phyloP scores from a whole-genome alignment of 2,329 filamentous ascomycete genomes.

The Sordariomycetes sp. region DNA sequence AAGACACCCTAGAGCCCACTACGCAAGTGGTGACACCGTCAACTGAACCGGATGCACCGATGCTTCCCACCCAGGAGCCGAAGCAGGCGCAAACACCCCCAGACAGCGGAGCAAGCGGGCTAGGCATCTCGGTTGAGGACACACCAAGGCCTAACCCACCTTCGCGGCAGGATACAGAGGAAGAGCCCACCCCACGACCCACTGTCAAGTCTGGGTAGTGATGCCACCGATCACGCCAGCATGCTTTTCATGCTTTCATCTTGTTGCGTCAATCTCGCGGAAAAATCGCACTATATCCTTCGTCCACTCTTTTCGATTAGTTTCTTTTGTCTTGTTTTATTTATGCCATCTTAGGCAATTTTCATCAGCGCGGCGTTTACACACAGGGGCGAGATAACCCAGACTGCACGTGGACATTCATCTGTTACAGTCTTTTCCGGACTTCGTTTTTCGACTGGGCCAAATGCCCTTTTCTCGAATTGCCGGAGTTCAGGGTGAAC shows the following conservation, averaged over 20 bases:
- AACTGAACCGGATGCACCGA: slow-evolving; percentile 24
- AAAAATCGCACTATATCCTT: not conserved
- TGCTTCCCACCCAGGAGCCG: slow-evolving; percentile 14
- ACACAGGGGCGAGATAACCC: slow-evolving; percentile 4
- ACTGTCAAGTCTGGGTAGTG: slow-evolving; percentile 10
- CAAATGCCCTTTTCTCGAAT: not conserved
- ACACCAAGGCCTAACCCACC: slow-evolving; percentile 28
- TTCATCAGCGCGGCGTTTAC: slow-evolving; percentile 5
- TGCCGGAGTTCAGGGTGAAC: not conserved
- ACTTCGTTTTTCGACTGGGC: not conserved
- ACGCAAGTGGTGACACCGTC: slow-evolving; percentile 41
- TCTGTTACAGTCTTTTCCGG: not conserved
- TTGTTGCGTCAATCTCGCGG: not conserved
- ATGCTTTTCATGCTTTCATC: not conserved
- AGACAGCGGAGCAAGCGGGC: slow-evolving; percentile 11
- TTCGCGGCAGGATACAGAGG: slow-evolving; percentile 12
- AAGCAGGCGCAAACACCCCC: slow-evolving; percentile 17
- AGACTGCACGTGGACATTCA: slow-evolving; percentile 5
- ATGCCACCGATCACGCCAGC: not conserved
- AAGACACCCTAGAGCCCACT: slow-evolving; percentile 38
- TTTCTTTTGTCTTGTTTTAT: slow-evolving; percentile 2
- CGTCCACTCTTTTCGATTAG: not conserved
- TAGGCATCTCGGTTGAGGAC: slow-evolving; percentile 21
- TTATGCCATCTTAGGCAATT: not conserved
- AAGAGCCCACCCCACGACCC: slow-evolving; percentile 30